Conservation (phyloP, 2,329 filamentous ascomycete species). For the Pseudohalonectria lignicola region DNA sequence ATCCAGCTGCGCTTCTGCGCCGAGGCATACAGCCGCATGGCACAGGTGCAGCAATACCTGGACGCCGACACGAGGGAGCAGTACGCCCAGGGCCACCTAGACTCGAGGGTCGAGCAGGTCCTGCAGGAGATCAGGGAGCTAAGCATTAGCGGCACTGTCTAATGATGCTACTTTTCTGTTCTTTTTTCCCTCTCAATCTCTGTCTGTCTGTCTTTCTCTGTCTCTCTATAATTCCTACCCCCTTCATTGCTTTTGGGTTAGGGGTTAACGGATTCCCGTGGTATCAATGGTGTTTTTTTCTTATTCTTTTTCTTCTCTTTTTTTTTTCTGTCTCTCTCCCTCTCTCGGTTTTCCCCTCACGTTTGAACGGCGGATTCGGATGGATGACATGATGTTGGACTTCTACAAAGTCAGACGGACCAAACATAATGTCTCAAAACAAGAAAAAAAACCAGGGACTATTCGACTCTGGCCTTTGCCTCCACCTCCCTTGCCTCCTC, state of each 20-base stretch:
- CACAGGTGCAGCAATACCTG: conserved; percentile 96
- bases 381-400: too few relatives aligned
- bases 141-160: conserved; percentile 73
- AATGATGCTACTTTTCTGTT: conserved; percentile 5
- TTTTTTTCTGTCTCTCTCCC: neutral
- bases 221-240: neutral
- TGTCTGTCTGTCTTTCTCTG: too few relatives aligned
- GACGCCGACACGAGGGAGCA: conserved; percentile 92
- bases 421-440: too few relatives aligned
- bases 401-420: too few relatives aligned
- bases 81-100: conserved; percentile 87
- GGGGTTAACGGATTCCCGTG: too few relatives aligned
- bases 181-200: neutral
- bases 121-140: conserved; percentile 93
- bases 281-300: neutral
- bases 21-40: conserved; percentile 95
- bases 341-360: too few relatives aligned
- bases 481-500: too few relatives aligned
- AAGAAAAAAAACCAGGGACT: too few relatives aligned
- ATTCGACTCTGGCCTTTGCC: too few relatives aligned
- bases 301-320: neutral
- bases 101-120: conserved; percentile 87
- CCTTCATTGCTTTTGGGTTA: too few relatives aligned
- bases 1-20: conserved; percentile 97
- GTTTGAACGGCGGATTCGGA: too few relatives aligned